Base-by-base conservation (phyloP, 1,139 yeast species). In the Zygotorulaspora mrakii region DNA sequence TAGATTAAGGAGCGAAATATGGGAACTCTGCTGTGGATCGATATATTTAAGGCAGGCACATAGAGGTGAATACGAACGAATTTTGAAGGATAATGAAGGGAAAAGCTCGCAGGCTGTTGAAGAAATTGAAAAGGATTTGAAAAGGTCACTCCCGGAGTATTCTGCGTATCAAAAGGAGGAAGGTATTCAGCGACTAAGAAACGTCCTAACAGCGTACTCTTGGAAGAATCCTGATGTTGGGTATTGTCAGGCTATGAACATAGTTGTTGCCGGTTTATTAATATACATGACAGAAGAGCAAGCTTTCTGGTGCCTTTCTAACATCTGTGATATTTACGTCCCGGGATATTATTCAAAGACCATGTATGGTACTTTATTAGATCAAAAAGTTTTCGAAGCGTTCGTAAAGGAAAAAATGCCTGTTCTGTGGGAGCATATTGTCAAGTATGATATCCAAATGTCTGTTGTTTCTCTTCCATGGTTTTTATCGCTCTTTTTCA, bases 241-340 rank as follows among this genome's bases (percentile, higher is more conserved):
- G 0, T 94, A 94, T 63, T 94, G 99, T 61, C 98, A 94, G 61
- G 98, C 98, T 1, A 94, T 94, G 99, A 94, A 94, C 61, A 94
- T 94, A 43, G 96, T 94, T 5, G 86, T 82, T 1, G 99, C 99
- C 1, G 96, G 96, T 0, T 66, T 94, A 40, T 70, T 94, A 45
- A 91, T 94, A 40, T 89, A 83, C 62, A 89, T 88, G 83, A 83
- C 94, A 6, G 98, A 94, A 62, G 98, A 91, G 50, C 98, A 94
- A 63, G 97, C 96, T 0, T 94, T 88, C 59, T 94, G 97, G 97
- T 77, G 94, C 43, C 69, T 94, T 44, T 77, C 81, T 43, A 74
- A 77, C n/a, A 65, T 94, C 3, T 88, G 96, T 66, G 95, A 88
- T 47, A 73, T 79, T 31, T 74, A 85, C 45, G 84, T 89, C 2